Evolutionary conservation across 2,329 filamentous ascomycete species (phyloP).

Genomic region (Verticillium nubilum): DNA sequence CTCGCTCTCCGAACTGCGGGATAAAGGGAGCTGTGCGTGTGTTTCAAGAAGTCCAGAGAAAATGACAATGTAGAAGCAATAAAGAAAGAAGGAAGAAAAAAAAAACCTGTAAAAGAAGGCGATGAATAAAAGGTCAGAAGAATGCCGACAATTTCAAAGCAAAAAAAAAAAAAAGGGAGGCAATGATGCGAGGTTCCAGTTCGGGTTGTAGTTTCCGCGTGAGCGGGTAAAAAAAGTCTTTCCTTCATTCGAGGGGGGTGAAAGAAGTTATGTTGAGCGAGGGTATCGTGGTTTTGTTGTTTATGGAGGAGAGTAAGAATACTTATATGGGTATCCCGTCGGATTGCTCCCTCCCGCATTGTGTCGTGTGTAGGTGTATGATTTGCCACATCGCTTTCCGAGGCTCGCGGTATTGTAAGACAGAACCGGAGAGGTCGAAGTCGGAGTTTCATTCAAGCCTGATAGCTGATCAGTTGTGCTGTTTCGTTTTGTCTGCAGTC

Average conservation of each 20-base stretch:
- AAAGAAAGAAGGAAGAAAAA: constrained; percentile 9
- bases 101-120: constrained; percentile 3
- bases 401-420: not conserved
- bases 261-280: not conserved
- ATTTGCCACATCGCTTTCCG: constrained; percentile 4
- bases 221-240: constrained; percentile 24
- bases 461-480: not conserved
- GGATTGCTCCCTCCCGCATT: not conserved
- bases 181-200: constrained; percentile 1
- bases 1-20: not conserved
- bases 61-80: not conserved
- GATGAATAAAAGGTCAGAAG: constrained; percentile 7
- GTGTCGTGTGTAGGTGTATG: constrained; percentile 2
- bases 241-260: constrained; percentile 8
- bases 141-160: constrained; percentile 7
- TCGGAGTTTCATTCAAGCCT: not conserved
- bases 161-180: constrained; percentile 9
- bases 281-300: not conserved
- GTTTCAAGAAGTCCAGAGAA: not conserved
- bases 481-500: not conserved
- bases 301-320: not conserved
- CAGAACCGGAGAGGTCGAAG: not conserved
- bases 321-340: not conserved
- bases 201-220: constrained; percentile 19
- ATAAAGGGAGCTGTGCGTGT: not conserved